Percentiles rank a stretch among this genome's conserved stretches.
phyloP scores from a whole-genome alignment of 495 filamentous ascomycete genomes.

The Lepidopterella palustris region DNA sequence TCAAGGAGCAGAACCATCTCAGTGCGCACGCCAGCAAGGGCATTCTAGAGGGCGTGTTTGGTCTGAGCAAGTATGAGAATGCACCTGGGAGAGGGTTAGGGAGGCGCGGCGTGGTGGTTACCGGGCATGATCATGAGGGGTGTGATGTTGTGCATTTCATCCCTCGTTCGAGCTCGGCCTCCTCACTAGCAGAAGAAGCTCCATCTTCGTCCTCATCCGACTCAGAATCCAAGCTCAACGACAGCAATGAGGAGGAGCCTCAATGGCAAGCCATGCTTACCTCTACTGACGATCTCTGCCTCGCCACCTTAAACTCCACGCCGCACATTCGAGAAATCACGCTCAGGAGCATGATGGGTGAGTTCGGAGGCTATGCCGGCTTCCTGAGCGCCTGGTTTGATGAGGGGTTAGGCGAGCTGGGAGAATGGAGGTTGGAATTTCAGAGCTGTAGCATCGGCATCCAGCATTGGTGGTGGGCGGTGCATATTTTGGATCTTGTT shows the following conservation, averaged over 20 bases:
- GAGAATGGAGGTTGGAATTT: slow-evolving; percentile 77
- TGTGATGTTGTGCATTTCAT: slow-evolving; percentile 83
- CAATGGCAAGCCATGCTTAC: slow-evolving; percentile 45
- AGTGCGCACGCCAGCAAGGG: slow-evolving; percentile 56
- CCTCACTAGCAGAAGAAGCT: slow-evolving; percentile 20
- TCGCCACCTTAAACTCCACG: slow-evolving; percentile 31
- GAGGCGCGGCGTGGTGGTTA: slow-evolving; percentile 69
- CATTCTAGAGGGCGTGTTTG: slow-evolving; percentile 73
- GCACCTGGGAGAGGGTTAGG: slow-evolving; percentile 53
- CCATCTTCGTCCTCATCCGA: too few species aligned
- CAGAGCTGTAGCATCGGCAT: slow-evolving; percentile 67
- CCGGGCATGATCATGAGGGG: slow-evolving; percentile 90
- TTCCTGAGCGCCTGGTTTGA: slow-evolving; percentile 89
- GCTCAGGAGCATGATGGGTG: slow-evolving; percentile 97
- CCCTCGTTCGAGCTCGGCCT: slow-evolving; percentile 35
- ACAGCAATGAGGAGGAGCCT: background rate
- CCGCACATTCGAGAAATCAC: slow-evolving; percentile 80
- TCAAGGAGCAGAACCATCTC: slow-evolving; percentile 90
- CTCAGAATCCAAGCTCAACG: too few species aligned
- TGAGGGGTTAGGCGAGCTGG: slow-evolving; percentile 35
- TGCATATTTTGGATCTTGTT: slow-evolving; percentile 50
- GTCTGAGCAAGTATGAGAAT: slow-evolving; percentile 55
- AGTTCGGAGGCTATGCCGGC: slow-evolving; percentile 81
- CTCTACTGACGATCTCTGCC: slow-evolving; percentile 35
- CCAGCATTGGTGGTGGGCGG: slow-evolving; percentile 92